Percentiles rank a stretch among this genome's conserved stretches.
phyloP scores from a whole-genome alignment of 306 rosid genomes.

The Chamaecrista fasciculata region DNA sequence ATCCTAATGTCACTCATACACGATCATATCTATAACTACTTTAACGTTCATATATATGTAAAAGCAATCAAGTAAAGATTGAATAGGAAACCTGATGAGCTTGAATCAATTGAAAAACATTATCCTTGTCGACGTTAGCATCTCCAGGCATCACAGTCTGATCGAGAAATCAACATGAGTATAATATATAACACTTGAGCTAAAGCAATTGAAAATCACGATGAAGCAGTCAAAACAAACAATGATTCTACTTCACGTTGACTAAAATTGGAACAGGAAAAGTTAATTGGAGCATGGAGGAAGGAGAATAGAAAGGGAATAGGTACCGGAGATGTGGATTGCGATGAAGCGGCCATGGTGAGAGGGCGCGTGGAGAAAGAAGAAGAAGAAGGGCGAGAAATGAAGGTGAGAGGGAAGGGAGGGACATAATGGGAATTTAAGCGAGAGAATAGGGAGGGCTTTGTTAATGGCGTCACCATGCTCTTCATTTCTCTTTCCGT shows the following conservation, averaged over 20 bases:
- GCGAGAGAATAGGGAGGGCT: constrained; percentile 33
- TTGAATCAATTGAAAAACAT: constrained; percentile 61
- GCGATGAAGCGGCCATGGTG: constrained; percentile 76
- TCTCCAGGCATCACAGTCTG: constrained; percentile 58
- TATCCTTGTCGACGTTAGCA: constrained; percentile 41
- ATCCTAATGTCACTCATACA: neutral
- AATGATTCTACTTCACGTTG: neutral
- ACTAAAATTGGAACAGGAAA: neutral
- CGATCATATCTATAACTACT: neutral
- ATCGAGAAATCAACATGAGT: constrained; percentile 26
- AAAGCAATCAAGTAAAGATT: neutral
- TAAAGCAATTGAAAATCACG: neutral
- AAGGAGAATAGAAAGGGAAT: neutral
- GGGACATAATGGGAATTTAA: constrained; percentile 40
- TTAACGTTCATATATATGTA: neutral
- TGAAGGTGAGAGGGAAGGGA: constrained; percentile 27
- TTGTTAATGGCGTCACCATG: constrained; percentile 53
- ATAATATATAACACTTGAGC: neutral
- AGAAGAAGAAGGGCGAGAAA: constrained; percentile 33
- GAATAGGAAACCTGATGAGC: constrained; percentile 71
- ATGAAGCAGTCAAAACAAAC: neutral
- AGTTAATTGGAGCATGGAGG: neutral
- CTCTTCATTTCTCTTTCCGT: constrained; percentile 39
- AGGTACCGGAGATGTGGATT: constrained; percentile 61
- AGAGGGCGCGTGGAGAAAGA: constrained; percentile 32